phyloP scores from a whole-genome alignment of 176 grass and related monocot species.

The Rhynchospora breviuscula region DNA sequence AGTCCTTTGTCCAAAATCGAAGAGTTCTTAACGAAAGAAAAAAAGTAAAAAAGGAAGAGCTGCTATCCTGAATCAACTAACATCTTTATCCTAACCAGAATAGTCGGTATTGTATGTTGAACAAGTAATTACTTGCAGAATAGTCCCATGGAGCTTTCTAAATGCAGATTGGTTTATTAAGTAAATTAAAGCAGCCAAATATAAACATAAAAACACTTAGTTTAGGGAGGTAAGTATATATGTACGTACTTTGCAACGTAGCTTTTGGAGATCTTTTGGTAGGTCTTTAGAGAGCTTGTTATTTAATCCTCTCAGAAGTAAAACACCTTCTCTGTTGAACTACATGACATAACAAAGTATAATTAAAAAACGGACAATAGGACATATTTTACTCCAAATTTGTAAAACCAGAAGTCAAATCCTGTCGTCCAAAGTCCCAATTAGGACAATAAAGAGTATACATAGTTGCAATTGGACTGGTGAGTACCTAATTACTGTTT shows the following conservation, averaged over 20 bases:
- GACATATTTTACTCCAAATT: background rate
- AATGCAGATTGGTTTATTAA: background rate
- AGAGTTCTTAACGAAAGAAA: too few relatives aligned
- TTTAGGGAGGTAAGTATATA: background rate
- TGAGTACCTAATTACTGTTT: background rate
- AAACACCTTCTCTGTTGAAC: constrained; percentile 48
- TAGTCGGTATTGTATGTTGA: too few relatives aligned
- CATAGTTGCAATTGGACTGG: background rate
- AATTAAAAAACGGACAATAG: background rate
- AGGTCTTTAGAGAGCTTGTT: constrained; percentile 46
- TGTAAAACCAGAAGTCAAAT: background rate
- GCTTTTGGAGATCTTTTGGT: constrained; percentile 46
- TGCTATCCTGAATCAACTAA: too few relatives aligned
- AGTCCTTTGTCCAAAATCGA: too few relatives aligned
- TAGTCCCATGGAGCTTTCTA: background rate
- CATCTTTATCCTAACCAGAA: too few relatives aligned
- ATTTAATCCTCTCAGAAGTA: constrained; percentile 48
- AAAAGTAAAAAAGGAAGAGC: too few relatives aligned
- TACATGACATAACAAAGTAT: constrained; percentile 4
- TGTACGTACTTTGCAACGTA: constrained; percentile 47
- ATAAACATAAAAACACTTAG: background rate
- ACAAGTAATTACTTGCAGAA: too few relatives aligned
- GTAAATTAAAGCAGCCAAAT: background rate
- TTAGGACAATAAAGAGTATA: background rate
- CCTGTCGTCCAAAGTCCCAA: background rate